phyloP scores from a whole-genome alignment of 23 red algal species.

The Pyropia haitanensis region DNA sequence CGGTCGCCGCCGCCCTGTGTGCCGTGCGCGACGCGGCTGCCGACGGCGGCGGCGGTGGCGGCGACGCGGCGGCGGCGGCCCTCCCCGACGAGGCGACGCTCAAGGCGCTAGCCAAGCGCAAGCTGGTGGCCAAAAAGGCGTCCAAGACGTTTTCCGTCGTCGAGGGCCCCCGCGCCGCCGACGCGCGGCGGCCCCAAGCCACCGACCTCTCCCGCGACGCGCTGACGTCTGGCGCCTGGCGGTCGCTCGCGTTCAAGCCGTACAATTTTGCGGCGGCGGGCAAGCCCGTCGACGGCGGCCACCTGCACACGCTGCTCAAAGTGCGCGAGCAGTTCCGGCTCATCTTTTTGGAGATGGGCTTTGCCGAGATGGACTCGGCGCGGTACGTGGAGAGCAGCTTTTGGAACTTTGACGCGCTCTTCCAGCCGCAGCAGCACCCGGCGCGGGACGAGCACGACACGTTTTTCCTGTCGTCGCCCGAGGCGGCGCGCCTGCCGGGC shows the following conservation, averaged over 20 bases:
- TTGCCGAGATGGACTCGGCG: constrained; percentile 85
- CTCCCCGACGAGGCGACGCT: constrained; percentile 1
- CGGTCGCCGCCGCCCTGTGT: constrained; percentile 41
- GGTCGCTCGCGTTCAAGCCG: constrained; percentile 59
- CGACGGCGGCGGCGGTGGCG: neutral
- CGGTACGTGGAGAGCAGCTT: constrained; percentile 95
- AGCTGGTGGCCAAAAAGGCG: constrained; percentile 41
- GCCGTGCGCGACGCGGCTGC: constrained; percentile 38
- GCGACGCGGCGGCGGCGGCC: neutral
- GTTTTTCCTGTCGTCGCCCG: constrained; percentile 87
- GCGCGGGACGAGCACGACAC: constrained; percentile 97
- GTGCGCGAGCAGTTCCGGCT: constrained; percentile 93
- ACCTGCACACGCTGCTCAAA: constrained; percentile 89
- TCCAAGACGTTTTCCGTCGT: constrained; percentile 62
- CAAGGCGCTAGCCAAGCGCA: constrained; percentile 55
- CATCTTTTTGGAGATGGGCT: constrained; percentile 96
- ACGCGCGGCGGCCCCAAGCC: constrained; percentile 43
- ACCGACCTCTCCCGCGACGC: constrained; percentile 80
- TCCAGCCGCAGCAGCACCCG: constrained; percentile 99
- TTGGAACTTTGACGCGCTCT: constrained; percentile 99
- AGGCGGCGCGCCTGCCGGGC: constrained; percentile 40
- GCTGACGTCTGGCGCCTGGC: constrained; percentile 65
- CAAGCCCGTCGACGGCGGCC: constrained; percentile 59
- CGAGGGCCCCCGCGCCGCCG: constrained; percentile 39
- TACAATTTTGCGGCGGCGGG: constrained; percentile 92